Evolutionary conservation across 2,329 filamentous ascomycete genomes (phyloP).

Genomic region (Chaetomiaceae sp.): DNA sequence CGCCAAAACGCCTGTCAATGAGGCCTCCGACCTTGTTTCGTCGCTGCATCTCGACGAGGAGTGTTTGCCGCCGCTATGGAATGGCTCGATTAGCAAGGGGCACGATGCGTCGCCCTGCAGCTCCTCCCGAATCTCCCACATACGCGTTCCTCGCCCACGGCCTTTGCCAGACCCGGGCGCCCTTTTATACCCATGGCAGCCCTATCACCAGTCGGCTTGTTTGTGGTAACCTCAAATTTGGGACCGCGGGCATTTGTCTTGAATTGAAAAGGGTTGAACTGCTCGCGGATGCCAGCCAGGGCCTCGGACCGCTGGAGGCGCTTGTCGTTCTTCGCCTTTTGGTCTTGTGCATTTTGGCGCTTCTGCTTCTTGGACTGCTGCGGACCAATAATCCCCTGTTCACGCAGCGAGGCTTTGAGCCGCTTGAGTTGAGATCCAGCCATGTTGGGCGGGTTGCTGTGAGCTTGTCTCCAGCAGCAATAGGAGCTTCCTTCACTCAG

Average conservation of each 20-base stretch:
- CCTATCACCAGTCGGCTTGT: slow-evolving; percentile 47
- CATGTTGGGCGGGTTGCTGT: slow-evolving; percentile 49
- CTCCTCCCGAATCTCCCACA: slow-evolving; percentile 22
- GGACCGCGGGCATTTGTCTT: slow-evolving; percentile 69
- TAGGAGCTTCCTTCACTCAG: slow-evolving; percentile 23
- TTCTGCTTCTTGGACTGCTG: slow-evolving; percentile 95
- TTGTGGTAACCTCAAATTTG: slow-evolving; percentile 80
- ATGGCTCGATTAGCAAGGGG: background rate
- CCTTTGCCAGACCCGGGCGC: slow-evolving; percentile 77
- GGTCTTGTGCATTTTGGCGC: slow-evolving; percentile 63
- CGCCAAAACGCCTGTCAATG: slow-evolving; percentile 87
- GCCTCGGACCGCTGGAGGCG: slow-evolving; percentile 70
- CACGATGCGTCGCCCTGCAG: no score
- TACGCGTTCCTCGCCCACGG: slow-evolving; percentile 78
- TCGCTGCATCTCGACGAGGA: slow-evolving; percentile 83
- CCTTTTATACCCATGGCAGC: slow-evolving; percentile 57
- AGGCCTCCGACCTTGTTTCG: slow-evolving; percentile 90
- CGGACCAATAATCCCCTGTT: slow-evolving; percentile 83
- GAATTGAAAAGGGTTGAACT: slow-evolving; percentile 97
- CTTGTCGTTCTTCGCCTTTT: slow-evolving; percentile 60
- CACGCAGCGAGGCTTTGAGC: slow-evolving; percentile 81
- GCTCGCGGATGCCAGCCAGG: slow-evolving; percentile 80
- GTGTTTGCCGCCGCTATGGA: slow-evolving; percentile 65
- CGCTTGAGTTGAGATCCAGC: slow-evolving; percentile 94
- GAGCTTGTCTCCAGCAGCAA: background rate